Evolutionary conservation across 2,329 filamentous ascomycete species (phyloP), one percentile per base, ranked within the genome.

Genomic region (Orbilia brochopaga): DNA sequence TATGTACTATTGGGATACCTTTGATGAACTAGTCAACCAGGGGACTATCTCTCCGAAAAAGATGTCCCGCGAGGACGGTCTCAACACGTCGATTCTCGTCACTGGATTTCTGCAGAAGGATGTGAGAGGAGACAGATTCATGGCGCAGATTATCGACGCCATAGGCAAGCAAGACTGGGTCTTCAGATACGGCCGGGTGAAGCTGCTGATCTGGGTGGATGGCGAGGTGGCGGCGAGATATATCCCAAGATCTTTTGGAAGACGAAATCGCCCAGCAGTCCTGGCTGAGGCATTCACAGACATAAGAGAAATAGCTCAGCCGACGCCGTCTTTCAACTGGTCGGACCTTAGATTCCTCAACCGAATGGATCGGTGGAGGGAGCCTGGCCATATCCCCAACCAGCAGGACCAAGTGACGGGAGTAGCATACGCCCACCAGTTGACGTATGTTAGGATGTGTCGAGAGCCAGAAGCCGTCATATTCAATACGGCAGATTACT

Each of bases 111-210:
- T 92, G 3, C 81, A 83, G 4, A 84, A 83, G 72, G 82, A 81
- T 52, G 83, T 83, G 56, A 83, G 81, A 58, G 76, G 77, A 4
- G 87, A 83, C 74, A 80, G 80, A 63, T 79, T 90, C 1, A 77
- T 88, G 1, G 84, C 86, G 76, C 86, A 90, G 77, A 83, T 90
- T 65, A 81, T 88, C 75, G 81, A 79, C 48, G 82, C 84, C 56
- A 85, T 90, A 61, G 83, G 86, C 72, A 80, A 82, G 1, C 82
- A 86, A 55, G 79, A 82, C 0, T 81, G 88, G 0, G 85, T 95
- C 75, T 89, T 96, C 75, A 82, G 83, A 27, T 92, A 91, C 77
- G 93, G 93, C 1, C 84, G 88, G 17, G 87, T 96, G 1, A 87
- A 92, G 54, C 88, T 93, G 82, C 83, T 97, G 0, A 78, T 92